Evolutionary conservation across 768 basidiomycete genomes (phyloP).

Genomic region (Ephemerocybe angulata): DNA sequence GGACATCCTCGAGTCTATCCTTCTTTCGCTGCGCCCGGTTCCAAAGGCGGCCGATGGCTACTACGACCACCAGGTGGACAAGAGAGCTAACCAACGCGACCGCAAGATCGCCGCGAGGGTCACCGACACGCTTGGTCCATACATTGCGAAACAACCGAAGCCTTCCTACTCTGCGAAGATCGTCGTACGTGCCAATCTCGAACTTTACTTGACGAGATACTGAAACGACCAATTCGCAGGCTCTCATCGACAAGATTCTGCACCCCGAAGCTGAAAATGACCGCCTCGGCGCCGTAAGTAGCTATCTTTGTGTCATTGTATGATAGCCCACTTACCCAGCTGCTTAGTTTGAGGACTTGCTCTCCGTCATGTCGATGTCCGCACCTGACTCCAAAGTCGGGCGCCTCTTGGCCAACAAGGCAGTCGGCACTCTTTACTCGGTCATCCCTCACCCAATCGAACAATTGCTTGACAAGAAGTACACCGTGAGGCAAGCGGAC

Average conservation of each 20-base stretch:
- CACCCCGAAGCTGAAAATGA: constrained; percentile 41
- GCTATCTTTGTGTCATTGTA: not conserved
- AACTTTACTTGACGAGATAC: constrained; percentile 10
- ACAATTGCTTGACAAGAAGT: constrained; percentile 26
- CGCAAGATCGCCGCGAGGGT: constrained; percentile 29
- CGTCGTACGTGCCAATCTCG: not conserved
- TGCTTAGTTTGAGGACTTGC: constrained; percentile 24
- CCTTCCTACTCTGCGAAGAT: constrained; percentile 18
- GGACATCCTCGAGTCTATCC: constrained; percentile 23
- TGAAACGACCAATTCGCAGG: constrained; percentile 24
- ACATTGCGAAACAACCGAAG: constrained; percentile 20
- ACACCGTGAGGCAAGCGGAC: constrained; percentile 22
- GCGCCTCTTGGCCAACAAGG: constrained; percentile 21
- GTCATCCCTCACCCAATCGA: constrained; percentile 53
- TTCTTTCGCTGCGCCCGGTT: constrained; percentile 33
- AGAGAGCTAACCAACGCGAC: constrained; percentile 23
- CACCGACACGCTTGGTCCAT: constrained; percentile 25
- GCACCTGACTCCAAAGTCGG: constrained; percentile 16
- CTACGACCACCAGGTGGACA: constrained; percentile 40
- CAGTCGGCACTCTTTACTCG: constrained; percentile 47
- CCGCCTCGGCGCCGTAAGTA: constrained; percentile 30
- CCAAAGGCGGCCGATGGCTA: constrained; percentile 42
- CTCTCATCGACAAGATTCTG: constrained; percentile 24
- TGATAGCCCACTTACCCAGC: not conserved
- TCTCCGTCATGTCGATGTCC: constrained; percentile 26